Evolutionary conservation across 2,329 filamentous ascomycete genomes (phyloP).

Genomic region (Hymenoscyphus albidus): DNA sequence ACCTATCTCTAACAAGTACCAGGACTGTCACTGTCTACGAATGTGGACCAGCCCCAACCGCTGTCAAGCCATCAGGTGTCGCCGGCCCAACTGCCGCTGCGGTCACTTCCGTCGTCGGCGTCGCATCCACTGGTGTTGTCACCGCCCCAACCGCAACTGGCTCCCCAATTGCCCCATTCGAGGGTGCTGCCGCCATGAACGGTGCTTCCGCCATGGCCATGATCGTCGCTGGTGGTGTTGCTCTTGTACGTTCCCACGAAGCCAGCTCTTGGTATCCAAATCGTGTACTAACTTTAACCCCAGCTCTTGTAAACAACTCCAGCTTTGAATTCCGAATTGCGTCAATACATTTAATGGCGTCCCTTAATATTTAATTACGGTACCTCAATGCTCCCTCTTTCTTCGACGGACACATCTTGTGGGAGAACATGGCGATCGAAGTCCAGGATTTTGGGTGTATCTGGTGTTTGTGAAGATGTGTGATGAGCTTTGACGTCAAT

Average conservation of each 20-base stretch:
- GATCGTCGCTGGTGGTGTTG: conserved; percentile 35
- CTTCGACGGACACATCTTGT: conserved; percentile 22
- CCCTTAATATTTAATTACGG: conserved; percentile 27
- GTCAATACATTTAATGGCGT: conserved; percentile 23
- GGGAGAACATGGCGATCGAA: conserved; percentile 21
- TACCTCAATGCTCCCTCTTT: conserved; percentile 25
- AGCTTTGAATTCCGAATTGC: conserved; percentile 22
- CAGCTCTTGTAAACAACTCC: conserved; percentile 32
- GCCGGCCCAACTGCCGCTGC: not conserved
- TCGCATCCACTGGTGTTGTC: conserved; percentile 25
- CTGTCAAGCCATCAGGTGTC: conserved; percentile 1
- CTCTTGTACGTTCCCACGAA: conserved; percentile 29
- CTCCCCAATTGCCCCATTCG: conserved; percentile 29
- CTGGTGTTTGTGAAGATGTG: conserved; percentile 23
- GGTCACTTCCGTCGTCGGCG: conserved; percentile 14
- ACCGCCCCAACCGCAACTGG: conserved; percentile 24
- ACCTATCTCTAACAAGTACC: conserved; percentile 14
- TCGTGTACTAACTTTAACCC: conserved; percentile 16
- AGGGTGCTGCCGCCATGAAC: conserved; percentile 31
- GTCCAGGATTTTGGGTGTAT: conserved; percentile 18
- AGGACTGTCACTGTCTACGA: conserved; percentile 33
- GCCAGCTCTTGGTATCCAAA: not conserved
- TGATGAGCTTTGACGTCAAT: conserved; percentile 28
- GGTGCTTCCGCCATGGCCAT: conserved; percentile 32
- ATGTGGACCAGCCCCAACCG: conserved; percentile 19